phyloP scores from a whole-genome alignment of 2,329 filamentous ascomycete genomes.

The Fusarium piperis region DNA sequence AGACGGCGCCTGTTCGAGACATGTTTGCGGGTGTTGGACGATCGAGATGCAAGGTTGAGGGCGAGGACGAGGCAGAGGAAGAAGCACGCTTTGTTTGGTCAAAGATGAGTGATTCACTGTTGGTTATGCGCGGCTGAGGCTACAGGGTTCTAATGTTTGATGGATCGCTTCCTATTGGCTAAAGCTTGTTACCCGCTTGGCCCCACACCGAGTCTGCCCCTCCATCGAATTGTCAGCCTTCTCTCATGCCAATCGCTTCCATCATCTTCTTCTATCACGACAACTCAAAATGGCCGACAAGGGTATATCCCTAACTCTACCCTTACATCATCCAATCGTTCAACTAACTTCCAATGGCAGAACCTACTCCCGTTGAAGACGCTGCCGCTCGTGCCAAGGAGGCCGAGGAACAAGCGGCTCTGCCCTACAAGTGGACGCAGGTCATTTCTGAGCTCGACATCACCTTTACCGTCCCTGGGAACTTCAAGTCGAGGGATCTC shows the following conservation, averaged over 20 bases:
- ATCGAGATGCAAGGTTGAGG: not conserved
- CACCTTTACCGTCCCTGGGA: slow-evolving; percentile 79
- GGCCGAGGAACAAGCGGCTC: slow-evolving; percentile 83
- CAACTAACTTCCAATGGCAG: slow-evolving; percentile 44
- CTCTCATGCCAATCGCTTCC: slow-evolving; percentile 34
- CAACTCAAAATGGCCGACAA: slow-evolving; percentile 54
- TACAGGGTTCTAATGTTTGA: slow-evolving; percentile 11
- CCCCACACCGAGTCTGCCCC: slow-evolving; percentile 28
- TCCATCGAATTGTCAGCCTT: slow-evolving; percentile 45
- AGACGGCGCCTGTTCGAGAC: slow-evolving; percentile 44
- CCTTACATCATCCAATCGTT: not conserved
- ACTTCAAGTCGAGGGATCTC: slow-evolving; percentile 85
- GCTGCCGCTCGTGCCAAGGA: slow-evolving; percentile 75
- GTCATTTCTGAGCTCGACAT: slow-evolving; percentile 90
- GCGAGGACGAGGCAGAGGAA: not conserved
- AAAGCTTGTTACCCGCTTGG: not conserved
- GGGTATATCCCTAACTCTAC: slow-evolving; percentile 38
- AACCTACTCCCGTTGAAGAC: slow-evolving; percentile 64
- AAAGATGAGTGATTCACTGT: slow-evolving; percentile 15
- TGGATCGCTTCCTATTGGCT: slow-evolving; percentile 32
- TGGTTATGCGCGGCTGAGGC: slow-evolving; percentile 40
- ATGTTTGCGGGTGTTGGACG: slow-evolving; percentile 20
- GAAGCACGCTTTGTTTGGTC: slow-evolving; percentile 5
- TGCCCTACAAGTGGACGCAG: slow-evolving; percentile 98
- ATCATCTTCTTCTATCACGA: slow-evolving; percentile 12